A percentile compares a stretch with the other conserved stretches of the same genome.
These are phyloP conservation scores for Annona cherimola DNA, from an alignment of 164 flowering plant genomes.

Conservation along the genomic window DNA sequence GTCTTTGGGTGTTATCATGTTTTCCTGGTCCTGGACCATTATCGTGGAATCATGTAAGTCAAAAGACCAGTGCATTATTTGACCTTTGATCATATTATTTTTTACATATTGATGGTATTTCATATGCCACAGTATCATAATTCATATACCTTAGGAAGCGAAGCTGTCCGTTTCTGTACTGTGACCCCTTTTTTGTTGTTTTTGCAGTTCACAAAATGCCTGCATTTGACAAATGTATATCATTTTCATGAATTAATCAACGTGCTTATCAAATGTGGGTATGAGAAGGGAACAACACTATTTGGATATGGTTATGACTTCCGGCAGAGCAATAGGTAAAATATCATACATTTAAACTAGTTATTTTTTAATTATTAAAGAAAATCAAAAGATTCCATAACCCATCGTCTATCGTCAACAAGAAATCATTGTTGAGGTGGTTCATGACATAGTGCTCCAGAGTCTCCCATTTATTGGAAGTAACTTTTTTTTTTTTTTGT, in stretches of 20 bases:
- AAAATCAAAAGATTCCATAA: constrained; percentile 7
- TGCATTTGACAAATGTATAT: constrained; percentile 59
- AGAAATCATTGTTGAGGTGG: neutral
- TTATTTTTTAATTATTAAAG: neutral
- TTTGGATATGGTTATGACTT: constrained; percentile 95
- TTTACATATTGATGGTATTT: too few relatives aligned
- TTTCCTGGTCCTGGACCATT: too few relatives aligned
- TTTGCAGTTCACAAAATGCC: constrained; percentile 44
- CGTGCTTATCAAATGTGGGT: constrained; percentile 79
- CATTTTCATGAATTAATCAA: constrained; percentile 90
- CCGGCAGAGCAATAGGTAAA: constrained; percentile 91
- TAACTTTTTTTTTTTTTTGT: neutral
- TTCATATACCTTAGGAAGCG: too few relatives aligned
- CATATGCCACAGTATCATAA: too few relatives aligned
- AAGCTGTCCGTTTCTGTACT: neutral
- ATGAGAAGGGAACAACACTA: constrained; percentile 77
- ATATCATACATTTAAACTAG: neutral
- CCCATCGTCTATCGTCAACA: neutral
- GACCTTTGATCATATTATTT: too few relatives aligned
- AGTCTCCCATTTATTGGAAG: constrained; percentile 8
- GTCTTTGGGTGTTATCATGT: too few relatives aligned
- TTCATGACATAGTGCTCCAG: constrained; percentile 5
- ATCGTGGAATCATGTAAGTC: too few relatives aligned
- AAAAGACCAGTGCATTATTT: too few relatives aligned
- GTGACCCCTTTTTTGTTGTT: constrained; percentile 8